These are phyloP conservation scores for Hymenoscyphus fructigenus DNA, from an alignment of 2,329 filamentous ascomycete species.

Conservation along the genomic window DNA sequence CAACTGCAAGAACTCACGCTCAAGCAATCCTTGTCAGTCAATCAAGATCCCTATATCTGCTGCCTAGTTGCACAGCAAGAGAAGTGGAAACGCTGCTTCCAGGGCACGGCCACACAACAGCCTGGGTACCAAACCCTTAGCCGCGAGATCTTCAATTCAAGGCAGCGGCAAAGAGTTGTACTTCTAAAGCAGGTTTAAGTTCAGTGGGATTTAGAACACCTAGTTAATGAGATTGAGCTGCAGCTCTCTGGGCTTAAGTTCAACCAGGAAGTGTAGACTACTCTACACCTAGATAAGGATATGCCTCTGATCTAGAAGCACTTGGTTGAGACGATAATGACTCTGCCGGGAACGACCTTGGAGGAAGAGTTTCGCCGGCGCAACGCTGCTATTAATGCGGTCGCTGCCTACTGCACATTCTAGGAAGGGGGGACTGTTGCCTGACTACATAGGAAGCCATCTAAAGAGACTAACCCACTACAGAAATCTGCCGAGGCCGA, in stretches of 20 bases:
- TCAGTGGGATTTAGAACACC: constrained; percentile 21
- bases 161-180: constrained; percentile 17
- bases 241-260: constrained; percentile 23
- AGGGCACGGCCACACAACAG: constrained; percentile 18
- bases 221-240: constrained; percentile 24
- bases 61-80: constrained; percentile 19
- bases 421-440: constrained; percentile 20
- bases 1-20: constrained; percentile 20
- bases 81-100: constrained; percentile 23
- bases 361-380: constrained; percentile 22
- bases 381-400: constrained; percentile 33
- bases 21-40: constrained; percentile 22
- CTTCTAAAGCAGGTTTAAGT: constrained; percentile 23
- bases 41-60: constrained; percentile 21
- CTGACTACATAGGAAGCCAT: constrained; percentile 16
- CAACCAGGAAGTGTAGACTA: constrained; percentile 20
- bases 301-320: constrained; percentile 30
- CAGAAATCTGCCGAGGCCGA: constrained; percentile 22
- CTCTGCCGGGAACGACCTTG: constrained; percentile 26
- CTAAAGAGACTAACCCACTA: constrained; percentile 21
- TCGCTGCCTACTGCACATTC: constrained; percentile 30
- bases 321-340: constrained; percentile 32
- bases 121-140: constrained; percentile 17
- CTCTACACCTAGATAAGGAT: constrained; percentile 22
- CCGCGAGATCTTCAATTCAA: constrained; percentile 19